Base-by-base conservation (phyloP, 768 basidiomycete genomes). In the Termitomyces sp. region DNA sequence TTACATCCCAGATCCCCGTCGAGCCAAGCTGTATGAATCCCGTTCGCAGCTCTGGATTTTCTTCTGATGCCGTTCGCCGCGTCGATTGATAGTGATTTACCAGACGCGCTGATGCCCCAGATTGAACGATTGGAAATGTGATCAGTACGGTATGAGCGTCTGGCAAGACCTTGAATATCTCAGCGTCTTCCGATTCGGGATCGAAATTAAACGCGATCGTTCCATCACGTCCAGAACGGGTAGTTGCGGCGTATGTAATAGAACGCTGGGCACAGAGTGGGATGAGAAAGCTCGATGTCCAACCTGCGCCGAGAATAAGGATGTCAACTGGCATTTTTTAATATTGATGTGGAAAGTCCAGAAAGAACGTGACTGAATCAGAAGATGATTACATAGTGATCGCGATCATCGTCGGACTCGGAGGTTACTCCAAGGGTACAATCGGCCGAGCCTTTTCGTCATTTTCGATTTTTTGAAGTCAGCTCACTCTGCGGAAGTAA, bases 271-370 rank as follows among this genome's bases (percentile, higher is more conserved):
- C 26, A 64, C 82, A 81, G 30, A 82, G 78, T 0, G 83, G 78
- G 37, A 81, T 70, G 24, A 87, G 72, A 68, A 86, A 88, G 8
- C 70, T 74, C 1, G 78, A 81, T 5, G 81, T 81, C 84, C 86
- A 88, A 32, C 84, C 84, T 26, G 82, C 82, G 34, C 84, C 85
- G 46, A 87, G 75, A 58, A 87, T 79, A 51, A 86, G 76, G 34
- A 85, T 67, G 54, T 83, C 79, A 53, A 83, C 75, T 21, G 11
- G 10, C 57, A 58, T 58, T 46, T 6, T 38, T 14, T 7, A 21
- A 22, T 37, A 12, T 21, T 7, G 50, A 21, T 28, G 28, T 26
- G 26, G 34, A 24, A 37, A 22, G n/a, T 5, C 1, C 8, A 11
- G 26, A 28, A 38, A 28, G 26, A n/a, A 6, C 22, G 24, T 14